Evolutionary conservation across 495 filamentous ascomycete genomes (phyloP).

Genomic region (Usnea hakonensis): DNA sequence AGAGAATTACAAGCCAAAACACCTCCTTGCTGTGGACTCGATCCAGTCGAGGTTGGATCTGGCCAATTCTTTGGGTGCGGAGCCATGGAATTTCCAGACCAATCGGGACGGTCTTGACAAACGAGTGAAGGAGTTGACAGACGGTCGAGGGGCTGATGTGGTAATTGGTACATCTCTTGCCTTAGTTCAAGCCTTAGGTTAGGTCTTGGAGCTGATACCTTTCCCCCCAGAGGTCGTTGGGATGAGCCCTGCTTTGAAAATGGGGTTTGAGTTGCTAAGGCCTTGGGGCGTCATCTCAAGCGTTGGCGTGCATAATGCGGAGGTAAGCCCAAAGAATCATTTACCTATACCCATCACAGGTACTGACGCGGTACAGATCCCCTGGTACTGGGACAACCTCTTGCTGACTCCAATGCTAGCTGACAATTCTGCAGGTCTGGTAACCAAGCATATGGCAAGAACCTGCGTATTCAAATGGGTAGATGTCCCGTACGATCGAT

Average conservation of each 20-base stretch:
- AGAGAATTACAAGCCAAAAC: conserved; percentile 68
- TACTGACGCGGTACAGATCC: conserved; percentile 48
- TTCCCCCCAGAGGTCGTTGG: conserved; percentile 67
- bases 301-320: conserved; percentile 88
- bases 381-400: conserved; percentile 41
- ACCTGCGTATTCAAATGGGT: conserved; percentile 85
- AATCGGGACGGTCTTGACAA: conserved; percentile 60
- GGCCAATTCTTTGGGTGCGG: conserved; percentile 71
- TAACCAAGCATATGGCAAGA: conserved; percentile 80
- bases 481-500: conserved; percentile 86
- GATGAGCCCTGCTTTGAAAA: conserved; percentile 69
- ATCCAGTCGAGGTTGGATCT: conserved; percentile 69
- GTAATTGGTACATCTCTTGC: conserved; percentile 45
- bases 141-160: conserved; percentile 80
- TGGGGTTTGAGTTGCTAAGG: conserved; percentile 75
- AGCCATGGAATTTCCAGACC: conserved; percentile 72
- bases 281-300: conserved; percentile 75
- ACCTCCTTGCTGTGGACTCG: conserved; percentile 80
- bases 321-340: conserved; percentile 41
- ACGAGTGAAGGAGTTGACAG: conserved; percentile 68
- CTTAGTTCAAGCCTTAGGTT: not conserved
- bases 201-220: not conserved
- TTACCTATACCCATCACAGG: conserved; percentile 18
- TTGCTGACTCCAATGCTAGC: not conserved
- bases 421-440: conserved; percentile 40